Evolutionary conservation across 2,329 filamentous ascomycete species (phyloP), one percentile per base, ranked within the genome.

Genomic region (Fusarium kyushuense): DNA sequence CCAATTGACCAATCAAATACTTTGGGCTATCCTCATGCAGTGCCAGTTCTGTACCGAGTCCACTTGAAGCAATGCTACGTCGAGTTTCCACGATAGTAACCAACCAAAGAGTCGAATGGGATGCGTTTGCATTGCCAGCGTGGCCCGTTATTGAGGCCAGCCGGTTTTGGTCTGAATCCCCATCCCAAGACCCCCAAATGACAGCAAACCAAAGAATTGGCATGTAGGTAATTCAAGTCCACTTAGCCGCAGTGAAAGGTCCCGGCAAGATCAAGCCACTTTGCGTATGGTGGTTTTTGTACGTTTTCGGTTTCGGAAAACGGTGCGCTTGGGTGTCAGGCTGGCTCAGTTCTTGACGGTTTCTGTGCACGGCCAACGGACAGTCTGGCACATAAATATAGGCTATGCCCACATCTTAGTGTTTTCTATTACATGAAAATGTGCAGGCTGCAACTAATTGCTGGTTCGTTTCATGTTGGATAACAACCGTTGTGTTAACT

Each of bases 91-190:
- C 38, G 47, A 45, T 21, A 47, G 30, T 25, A 47, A 54, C 53
- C 65, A 61, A 43, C 59, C 48, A 64, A 61, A 47, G 51, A 57
- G 54, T 56, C 70, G 66, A 64, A 59, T 47, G 32, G 38, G 53
- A 58, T 72, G 61, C 63, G 45, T 71, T 58, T 66, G 53, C 64
- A 54, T 60, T 65, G 70, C 72, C 72, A 74, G 57, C 70, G 63
- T 71, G 72, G 66, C 66, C 70, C 62, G 49, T 59, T 61, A 64
- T 58, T 58, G 60, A 65, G 72, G 66, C 72, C 72, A 60, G 58
- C 71, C 60, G 55, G 62, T 56, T 58, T 63, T 36, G 38, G 47
- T 27, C 32, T 43, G 43, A 53, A 38, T 54, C 27, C 29, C 51
- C 38, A 46, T 53, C 27, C 16, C 13, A 51, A 51, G 23, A 43